Evolutionary conservation across 371 early-diverging fungal species (phyloP).

Genomic region (Quaeritorhiza haematococci): DNA sequence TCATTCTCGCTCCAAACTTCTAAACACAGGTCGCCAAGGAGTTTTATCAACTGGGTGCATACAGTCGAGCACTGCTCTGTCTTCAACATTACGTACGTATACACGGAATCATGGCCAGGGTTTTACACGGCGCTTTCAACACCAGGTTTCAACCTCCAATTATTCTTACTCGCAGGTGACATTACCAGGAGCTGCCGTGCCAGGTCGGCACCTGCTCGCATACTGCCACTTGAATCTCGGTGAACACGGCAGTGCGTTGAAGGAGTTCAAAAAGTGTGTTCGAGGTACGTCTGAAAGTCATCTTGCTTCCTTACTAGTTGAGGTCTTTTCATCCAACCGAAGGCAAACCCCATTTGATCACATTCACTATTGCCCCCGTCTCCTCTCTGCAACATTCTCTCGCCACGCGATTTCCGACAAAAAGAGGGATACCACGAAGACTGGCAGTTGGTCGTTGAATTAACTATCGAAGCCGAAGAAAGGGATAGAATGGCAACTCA

Average conservation of each 20-base stretch:
- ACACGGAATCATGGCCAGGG: too few relatives aligned
- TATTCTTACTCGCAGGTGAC: slow-evolving; percentile 23
- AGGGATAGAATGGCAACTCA: too few relatives aligned
- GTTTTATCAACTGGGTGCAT: slow-evolving; percentile 53
- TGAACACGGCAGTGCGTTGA: slow-evolving; percentile 38
- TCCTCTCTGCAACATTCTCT: too few relatives aligned
- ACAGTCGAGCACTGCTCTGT: slow-evolving; percentile 44
- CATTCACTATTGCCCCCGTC: too few relatives aligned
- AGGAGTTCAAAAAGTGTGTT: slow-evolving; percentile 53
- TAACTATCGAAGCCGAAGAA: slow-evolving; percentile 44
- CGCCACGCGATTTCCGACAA: too few relatives aligned
- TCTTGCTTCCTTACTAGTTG: background rate
- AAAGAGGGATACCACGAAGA: slow-evolving; percentile 53
- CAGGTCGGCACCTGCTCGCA: slow-evolving; percentile 48
- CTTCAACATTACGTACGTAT: slow-evolving; percentile 42
- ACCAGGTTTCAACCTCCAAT: background rate
- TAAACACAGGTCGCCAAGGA: slow-evolving; percentile 41
- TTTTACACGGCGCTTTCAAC: background rate
- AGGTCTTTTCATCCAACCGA: background rate
- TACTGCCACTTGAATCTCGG: slow-evolving; percentile 49
- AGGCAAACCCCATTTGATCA: background rate
- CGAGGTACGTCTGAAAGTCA: slow-evolving; percentile 25
- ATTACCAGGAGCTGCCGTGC: slow-evolving; percentile 36
- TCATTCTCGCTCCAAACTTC: too few relatives aligned
- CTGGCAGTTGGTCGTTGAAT: slow-evolving; percentile 58